Evolutionary conservation across 345 rosid genomes (phyloP), one percentile per base, ranked within the genome.

Genomic region (Eucalyptus victrix): DNA sequence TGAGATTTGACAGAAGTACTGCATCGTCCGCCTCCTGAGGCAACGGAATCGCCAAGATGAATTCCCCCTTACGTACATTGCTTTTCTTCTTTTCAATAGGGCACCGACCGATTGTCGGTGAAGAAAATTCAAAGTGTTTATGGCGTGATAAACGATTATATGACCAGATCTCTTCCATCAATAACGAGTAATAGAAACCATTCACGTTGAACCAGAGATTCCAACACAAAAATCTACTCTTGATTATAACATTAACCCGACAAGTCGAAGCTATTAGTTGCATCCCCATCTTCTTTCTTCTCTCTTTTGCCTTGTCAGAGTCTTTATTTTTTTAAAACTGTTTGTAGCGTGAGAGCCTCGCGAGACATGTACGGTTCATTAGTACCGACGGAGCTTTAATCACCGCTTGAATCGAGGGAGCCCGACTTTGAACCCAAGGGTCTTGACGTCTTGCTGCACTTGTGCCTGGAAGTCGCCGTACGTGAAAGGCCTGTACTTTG

Each of bases 401-500:
- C 85, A 6, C 4, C 6, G 47, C 91, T 88, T 93, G 95, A 97
- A 97, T 91, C 96, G 94, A 51, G 90, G 86, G 40, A 97, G 97
- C 18, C 98, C 99, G 5, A 96, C 95, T 91, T 96, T 95, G 86
- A 86, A 90, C 28, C 99, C 99, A 4, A 92, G 17, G 12, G 93
- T 91, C 90, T 92, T 93, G 51, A 95, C 80, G 89, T 97, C 99
- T 11, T 90, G 89, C 32, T 95, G 98, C 67, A 95, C 99, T 67
- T 94, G 97, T 45, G 94, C 93, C 89, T 90, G 97, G 91, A 95
- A 97, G 40, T 96, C 95, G 5, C 88, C 18, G 91, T 96, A 96
- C 83, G 97, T 94, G 89, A 97, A 95, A 49, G 97, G 94, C 92
- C 88, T 95, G 90, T 96, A 96, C 19, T 94, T 95, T 7, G 97